Conservation (phyloP, 1,139 yeast genomes). For the Arxiozyma telluris region DNA sequence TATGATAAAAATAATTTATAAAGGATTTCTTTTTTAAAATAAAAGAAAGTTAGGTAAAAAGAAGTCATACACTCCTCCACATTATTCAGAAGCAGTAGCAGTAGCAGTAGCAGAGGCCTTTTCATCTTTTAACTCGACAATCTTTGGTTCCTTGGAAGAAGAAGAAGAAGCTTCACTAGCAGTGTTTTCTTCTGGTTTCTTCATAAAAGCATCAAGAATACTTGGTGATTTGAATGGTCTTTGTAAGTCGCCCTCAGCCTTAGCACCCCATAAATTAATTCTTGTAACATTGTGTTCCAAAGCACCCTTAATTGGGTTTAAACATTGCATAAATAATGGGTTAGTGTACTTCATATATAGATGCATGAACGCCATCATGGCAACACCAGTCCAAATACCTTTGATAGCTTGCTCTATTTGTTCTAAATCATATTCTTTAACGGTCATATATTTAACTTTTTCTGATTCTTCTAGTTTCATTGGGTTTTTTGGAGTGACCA, state of each 20-base stretch:
- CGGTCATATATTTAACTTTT: constrained; percentile 77
- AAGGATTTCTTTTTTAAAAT: no score
- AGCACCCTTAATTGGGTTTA: constrained; percentile 84
- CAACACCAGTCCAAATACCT: constrained; percentile 78
- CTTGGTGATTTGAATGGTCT: constrained; percentile 94
- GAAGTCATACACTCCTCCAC: constrained; percentile 35
- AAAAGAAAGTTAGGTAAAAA: no score
- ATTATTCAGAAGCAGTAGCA: constrained; percentile 53
- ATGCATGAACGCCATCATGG: constrained; percentile 99
- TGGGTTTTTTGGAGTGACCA: constrained; percentile 78
- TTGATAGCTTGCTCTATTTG: constrained; percentile 75
- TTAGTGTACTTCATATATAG: constrained; percentile 95
- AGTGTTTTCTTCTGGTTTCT: constrained; percentile 2
- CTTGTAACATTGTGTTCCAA: constrained; percentile 86
- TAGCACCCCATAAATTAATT: constrained; percentile 77
- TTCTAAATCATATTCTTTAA: constrained; percentile 85
- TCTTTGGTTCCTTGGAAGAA: constrained; percentile 44
- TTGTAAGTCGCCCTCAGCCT: constrained; percentile 86
- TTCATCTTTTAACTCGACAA: constrained; percentile 7
- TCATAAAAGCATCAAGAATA: constrained; percentile 53
- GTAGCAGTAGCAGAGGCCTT: constrained; percentile 25
- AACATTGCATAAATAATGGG: constrained; percentile 91
- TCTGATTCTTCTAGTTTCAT: constrained; percentile 52
- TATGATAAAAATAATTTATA: no score
- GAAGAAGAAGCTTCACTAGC: constrained; percentile 47